Conservation (phyloP, 164 flowering plant species). For the Buxus sempervirens region DNA sequence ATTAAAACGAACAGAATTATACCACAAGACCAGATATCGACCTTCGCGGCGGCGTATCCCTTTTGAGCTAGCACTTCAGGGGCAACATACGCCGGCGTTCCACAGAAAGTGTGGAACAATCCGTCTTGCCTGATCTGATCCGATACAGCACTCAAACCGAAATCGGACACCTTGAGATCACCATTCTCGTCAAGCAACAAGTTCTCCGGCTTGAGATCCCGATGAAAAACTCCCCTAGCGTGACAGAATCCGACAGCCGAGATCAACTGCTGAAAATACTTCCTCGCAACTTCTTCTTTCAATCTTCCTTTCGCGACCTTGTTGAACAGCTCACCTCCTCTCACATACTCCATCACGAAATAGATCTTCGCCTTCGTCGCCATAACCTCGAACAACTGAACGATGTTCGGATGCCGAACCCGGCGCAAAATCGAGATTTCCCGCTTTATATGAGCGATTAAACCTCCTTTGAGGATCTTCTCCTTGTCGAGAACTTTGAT, state of each 20-base stretch:
- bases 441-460: slow-evolving; percentile 25
- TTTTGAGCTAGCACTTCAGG: slow-evolving; percentile 35
- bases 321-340: slow-evolving; percentile 35
- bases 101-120: slow-evolving; percentile 39
- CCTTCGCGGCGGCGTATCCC: slow-evolving; percentile 40
- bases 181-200: slow-evolving; percentile 26
- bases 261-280: slow-evolving; percentile 40
- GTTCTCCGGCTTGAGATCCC: slow-evolving; percentile 42
- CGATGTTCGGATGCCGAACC: slow-evolving; percentile 39
- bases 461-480: slow-evolving; percentile 29
- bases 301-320: slow-evolving; percentile 28
- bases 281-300: slow-evolving; percentile 33
- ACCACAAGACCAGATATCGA: slow-evolving; percentile 41
- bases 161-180: slow-evolving; percentile 38
- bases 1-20: slow-evolving; percentile 33
- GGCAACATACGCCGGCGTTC: slow-evolving; percentile 29
- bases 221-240: slow-evolving; percentile 33
- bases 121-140: slow-evolving; percentile 43
- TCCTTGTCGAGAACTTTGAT: slow-evolving; percentile 29
- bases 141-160: slow-evolving; percentile 35
- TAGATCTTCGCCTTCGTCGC: slow-evolving; percentile 42
- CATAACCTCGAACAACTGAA: slow-evolving; percentile 39
- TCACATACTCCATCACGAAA: slow-evolving; percentile 39
- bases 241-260: slow-evolving; percentile 40
- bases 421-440: slow-evolving; percentile 30